A percentile compares a stretch with the other conserved stretches of the same genome.
phyloP scores from a whole-genome alignment of 805 yeast genomes.

The Candida stauntonica region DNA sequence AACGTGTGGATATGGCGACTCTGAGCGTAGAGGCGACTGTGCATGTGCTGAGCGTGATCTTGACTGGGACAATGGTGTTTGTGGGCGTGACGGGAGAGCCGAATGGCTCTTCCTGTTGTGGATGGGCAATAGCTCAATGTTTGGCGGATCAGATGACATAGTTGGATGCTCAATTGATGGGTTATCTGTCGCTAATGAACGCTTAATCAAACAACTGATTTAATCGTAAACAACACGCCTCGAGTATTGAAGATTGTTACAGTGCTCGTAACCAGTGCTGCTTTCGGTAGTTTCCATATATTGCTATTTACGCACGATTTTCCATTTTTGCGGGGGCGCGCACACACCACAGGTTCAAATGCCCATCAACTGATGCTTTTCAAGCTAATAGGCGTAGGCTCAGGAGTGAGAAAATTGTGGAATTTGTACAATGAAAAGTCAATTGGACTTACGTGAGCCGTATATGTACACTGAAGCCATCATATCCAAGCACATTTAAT shows the following conservation, averaged over 20 bases:
- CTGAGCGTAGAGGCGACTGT: not conserved
- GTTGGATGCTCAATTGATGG: too few species aligned
- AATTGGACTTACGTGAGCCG: too few species aligned
- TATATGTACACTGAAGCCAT: too few species aligned
- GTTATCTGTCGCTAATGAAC: too few species aligned
- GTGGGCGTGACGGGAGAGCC: conserved; percentile 9
- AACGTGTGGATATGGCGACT: not conserved
- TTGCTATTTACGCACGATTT: too few species aligned
- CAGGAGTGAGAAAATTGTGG: too few species aligned
- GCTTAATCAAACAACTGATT: too few species aligned
- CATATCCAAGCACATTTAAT: too few species aligned
- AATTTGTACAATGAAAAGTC: too few species aligned
- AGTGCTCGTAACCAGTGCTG: not conserved
- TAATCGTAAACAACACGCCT: too few species aligned
- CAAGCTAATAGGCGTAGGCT: too few species aligned
- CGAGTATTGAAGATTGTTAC: not conserved
- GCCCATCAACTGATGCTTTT: not conserved
- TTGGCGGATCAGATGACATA: conserved; percentile 12
- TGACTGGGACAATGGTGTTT: conserved; percentile 5
- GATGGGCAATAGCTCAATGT: conserved; percentile 21
- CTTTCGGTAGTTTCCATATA: not conserved
- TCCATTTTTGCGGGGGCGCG: not conserved
- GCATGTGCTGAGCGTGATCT: too few species aligned
- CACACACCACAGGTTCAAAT: not conserved
- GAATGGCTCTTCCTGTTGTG: conserved; percentile 20